Base-by-base conservation (phyloP, 2,329 filamentous ascomycete species). In the Cercospora brassicicola region DNA sequence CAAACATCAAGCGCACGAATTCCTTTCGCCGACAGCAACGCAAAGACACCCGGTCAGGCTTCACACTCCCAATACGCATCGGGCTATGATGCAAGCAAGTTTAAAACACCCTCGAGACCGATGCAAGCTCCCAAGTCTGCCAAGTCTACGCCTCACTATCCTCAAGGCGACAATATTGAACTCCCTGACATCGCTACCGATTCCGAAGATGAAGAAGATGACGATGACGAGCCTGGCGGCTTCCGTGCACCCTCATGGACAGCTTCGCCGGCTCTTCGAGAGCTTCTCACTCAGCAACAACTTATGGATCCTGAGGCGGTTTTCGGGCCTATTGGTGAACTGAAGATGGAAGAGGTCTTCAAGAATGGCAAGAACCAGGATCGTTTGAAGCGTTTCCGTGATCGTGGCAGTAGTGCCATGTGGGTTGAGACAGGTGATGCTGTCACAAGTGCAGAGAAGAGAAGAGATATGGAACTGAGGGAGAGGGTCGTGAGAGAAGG, bases 301-400 rank as follows among this genome's bases (percentile, higher is more conserved):
- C 87, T 89, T 9, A 86, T 95, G 73, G 93, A 99, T 75, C 92
- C 93, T 0, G 88, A 92, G 75, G 83, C 87, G 42, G 91, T 99
- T 63, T 99, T 99, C 76, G 95, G 95, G 0, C 91, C 92, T 0
- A 93, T 96, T 26, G 90, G 87, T 10, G 92, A 93, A 11, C 84
- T 99, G 72, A 92, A 93, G 76, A 95, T 99, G 90, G 96, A 99
- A 76, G 94, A 98, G 78, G 93, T 97, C 33, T 99, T 99, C 81
- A 91, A 87, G 80, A 77, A 72, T 62, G 74, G 73, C 51, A 92
- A 93, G 79, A 94, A 91, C 80, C 93, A 93, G 79, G 93, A 94
- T 65, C 84, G 91, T 71, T 89, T 91, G 79, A 91, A 92, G 83
- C 92, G 93, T 77, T 98, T 97, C 85, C 88, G 96, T 18, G 90